A percentile compares a stretch with the other conserved stretches of the same genome.
phyloP scores from a whole-genome alignment of 208 protist genomes.

The Acanthamoeba culbertsoni region DNA sequence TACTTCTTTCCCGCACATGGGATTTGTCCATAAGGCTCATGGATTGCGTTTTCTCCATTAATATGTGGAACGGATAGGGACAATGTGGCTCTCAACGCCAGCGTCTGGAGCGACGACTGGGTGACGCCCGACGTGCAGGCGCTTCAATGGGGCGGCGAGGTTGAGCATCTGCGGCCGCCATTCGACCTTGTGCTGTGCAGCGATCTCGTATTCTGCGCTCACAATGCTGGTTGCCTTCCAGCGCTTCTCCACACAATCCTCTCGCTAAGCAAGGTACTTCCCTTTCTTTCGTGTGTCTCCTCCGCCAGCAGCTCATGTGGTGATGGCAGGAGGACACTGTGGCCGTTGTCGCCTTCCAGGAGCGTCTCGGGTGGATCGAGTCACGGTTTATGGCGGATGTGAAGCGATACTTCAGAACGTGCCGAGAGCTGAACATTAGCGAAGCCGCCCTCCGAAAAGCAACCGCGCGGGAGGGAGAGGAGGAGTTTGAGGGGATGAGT shows the following conservation, averaged over 20 bases:
- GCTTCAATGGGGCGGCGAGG: background rate
- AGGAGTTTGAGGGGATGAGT: constrained; percentile 34
- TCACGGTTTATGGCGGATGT: background rate
- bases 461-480: background rate
- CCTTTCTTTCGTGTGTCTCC: background rate
- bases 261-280: background rate
- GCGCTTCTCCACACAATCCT: background rate
- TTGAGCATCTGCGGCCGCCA: background rate
- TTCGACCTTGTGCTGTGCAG: constrained; percentile 21
- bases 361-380: constrained; percentile 20
- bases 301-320: background rate
- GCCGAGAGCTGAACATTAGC: background rate
- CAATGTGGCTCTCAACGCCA: background rate
- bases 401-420: background rate
- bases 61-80: no score
- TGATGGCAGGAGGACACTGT: background rate
- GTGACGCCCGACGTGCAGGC: background rate
- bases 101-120: background rate
- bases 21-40: no score
- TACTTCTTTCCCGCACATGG: no score
- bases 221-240: constrained; percentile 9
- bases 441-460: background rate
- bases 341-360: constrained; percentile 6
- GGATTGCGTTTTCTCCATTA: no score
- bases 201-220: constrained; percentile 27